These are phyloP conservation scores for Candida sanyaensis DNA, from an alignment of 1,139 yeast genomes.

Conservation along the genomic window DNA sequence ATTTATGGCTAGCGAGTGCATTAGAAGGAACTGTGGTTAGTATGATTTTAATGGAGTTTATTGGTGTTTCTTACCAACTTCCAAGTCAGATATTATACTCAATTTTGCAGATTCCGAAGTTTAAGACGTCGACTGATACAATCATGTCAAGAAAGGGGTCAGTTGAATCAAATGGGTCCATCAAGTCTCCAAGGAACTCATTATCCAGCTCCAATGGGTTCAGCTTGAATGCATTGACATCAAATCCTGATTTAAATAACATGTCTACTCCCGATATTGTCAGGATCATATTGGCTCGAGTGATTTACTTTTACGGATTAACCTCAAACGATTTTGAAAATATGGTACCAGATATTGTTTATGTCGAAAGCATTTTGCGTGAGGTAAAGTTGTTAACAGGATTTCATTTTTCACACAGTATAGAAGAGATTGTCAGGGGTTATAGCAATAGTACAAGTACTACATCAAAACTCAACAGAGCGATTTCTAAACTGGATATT, in stretches of 20 bases:
- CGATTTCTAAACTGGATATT: slow-evolving; percentile 42
- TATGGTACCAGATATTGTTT: slow-evolving; percentile 79
- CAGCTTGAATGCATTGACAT: slow-evolving; percentile 13
- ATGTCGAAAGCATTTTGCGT: slow-evolving; percentile 70
- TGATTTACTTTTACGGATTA: slow-evolving; percentile 56
- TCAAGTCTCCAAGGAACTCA: slow-evolving; percentile 37
- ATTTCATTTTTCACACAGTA: slow-evolving; percentile 41
- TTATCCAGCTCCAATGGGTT: slow-evolving; percentile 20
- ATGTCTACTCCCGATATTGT: slow-evolving; percentile 51
- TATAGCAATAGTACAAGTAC: slow-evolving; percentile 23
- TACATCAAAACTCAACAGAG: slow-evolving; percentile 10
- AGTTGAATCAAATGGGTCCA: slow-evolving; percentile 16
- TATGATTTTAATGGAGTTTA: slow-evolving; percentile 58
- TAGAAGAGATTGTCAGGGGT: slow-evolving; percentile 26
- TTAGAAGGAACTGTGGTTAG: slow-evolving; percentile 78
- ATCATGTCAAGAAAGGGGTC: slow-evolving; percentile 21
- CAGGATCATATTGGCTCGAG: slow-evolving; percentile 44
- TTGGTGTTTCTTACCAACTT: slow-evolving; percentile 60
- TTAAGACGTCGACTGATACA: slow-evolving; percentile 18
- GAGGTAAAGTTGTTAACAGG: slow-evolving; percentile 61
- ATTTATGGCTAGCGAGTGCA: slow-evolving; percentile 86
- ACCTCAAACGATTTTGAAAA: slow-evolving; percentile 68
- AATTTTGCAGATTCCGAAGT: slow-evolving; percentile 23
- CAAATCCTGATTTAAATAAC: slow-evolving; percentile 24
- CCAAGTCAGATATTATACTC: slow-evolving; percentile 41